These are phyloP conservation scores for Amphibolis antarctica DNA, from an alignment of 106 monocot species.

Conservation along the genomic window DNA sequence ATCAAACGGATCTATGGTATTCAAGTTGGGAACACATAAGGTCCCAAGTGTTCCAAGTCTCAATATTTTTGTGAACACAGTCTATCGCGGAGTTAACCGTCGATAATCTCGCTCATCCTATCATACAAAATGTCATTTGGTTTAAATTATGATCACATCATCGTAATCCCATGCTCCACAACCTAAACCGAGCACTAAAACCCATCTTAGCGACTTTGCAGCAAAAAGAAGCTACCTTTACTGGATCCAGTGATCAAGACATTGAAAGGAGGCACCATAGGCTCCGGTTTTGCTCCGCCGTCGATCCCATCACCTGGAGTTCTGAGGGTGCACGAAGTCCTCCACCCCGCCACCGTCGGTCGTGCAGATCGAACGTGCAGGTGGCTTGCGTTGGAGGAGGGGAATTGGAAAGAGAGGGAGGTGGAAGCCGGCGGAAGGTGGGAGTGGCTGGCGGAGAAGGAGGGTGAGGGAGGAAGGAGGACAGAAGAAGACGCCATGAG, in stretches of 20 bases:
- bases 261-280: constrained; percentile 5
- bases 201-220: background rate
- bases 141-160: too few relatives aligned
- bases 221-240: background rate
- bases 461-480: background rate
- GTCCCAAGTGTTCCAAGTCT: too few relatives aligned
- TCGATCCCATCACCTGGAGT: background rate
- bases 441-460: background rate
- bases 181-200: background rate
- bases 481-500: constrained; percentile 4
- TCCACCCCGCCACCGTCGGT: background rate
- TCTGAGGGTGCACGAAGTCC: background rate
- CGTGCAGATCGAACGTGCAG: background rate
- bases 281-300: background rate
- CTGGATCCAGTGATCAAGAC: constrained; percentile 7
- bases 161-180: too few relatives aligned
- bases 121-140: too few relatives aligned
- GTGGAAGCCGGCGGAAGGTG: background rate
- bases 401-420: too few relatives aligned
- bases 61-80: too few relatives aligned
- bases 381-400: background rate
- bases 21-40: too few relatives aligned
- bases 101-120: too few relatives aligned
- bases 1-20: too few relatives aligned
- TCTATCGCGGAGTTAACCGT: too few relatives aligned